Evolutionary conservation across 2,329 filamentous ascomycete genomes (phyloP).

Genomic region (Aspergillus pseudoterreus): DNA sequence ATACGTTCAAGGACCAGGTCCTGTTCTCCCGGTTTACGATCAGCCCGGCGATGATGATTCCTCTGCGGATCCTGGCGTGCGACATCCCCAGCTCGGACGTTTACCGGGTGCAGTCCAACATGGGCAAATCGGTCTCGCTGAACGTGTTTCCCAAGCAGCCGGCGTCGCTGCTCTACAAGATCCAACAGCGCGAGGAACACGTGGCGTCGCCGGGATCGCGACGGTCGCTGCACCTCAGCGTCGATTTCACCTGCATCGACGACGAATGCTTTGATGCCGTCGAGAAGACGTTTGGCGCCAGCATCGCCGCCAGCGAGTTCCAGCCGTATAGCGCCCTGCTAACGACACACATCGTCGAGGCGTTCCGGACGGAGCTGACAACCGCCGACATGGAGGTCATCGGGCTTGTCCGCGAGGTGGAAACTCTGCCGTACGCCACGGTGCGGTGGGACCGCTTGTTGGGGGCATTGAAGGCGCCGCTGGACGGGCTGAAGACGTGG

Average conservation of each 20-base stretch:
- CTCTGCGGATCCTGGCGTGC: constrained; percentile 69
- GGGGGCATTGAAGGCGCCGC: constrained; percentile 45
- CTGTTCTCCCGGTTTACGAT: constrained; percentile 91
- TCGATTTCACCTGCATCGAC: constrained; percentile 73
- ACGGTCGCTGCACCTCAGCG: constrained; percentile 54
- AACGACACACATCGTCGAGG: constrained; percentile 47
- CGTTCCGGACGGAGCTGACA: constrained; percentile 44
- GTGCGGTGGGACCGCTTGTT: constrained; percentile 54
- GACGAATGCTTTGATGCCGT: constrained; percentile 61
- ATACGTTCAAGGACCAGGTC: constrained; percentile 79
- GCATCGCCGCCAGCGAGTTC: constrained; percentile 48
- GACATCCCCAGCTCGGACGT: constrained; percentile 66
- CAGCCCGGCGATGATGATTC: constrained; percentile 71
- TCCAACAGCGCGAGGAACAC: constrained; percentile 42
- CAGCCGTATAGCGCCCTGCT: constrained; percentile 49
- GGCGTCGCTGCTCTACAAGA: constrained; percentile 74
- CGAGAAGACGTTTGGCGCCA: constrained; percentile 43
- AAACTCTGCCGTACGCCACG: constrained; percentile 49
- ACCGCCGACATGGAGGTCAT: constrained; percentile 52
- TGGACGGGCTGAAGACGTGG: constrained; percentile 48
- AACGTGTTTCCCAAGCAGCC: constrained; percentile 78
- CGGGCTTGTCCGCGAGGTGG: constrained; percentile 51
- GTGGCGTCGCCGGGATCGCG: constrained; percentile 20
- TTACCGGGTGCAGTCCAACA: constrained; percentile 54
- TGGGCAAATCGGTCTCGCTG: constrained; percentile 43